Evolutionary conservation across 176 grass and related monocot genomes (phyloP).

Genomic region (Luzula sylvatica): DNA sequence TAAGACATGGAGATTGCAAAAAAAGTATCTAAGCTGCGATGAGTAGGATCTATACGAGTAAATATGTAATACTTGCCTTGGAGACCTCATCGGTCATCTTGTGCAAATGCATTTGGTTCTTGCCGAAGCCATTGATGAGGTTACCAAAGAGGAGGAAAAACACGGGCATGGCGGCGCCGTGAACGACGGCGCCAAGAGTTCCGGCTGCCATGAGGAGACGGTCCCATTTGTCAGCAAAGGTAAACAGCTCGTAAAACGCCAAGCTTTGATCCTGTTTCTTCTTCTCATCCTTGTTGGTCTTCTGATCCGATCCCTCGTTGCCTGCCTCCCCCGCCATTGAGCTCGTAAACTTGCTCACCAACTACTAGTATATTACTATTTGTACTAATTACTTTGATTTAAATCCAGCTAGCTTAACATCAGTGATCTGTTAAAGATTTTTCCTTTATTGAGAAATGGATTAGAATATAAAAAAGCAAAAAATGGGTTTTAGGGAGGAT

Average conservation of each 20-base stretch:
- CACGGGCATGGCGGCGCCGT: conserved; percentile 96
- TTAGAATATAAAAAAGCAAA: too few relatives aligned
- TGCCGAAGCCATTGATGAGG: conserved; percentile 96
- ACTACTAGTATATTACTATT: not conserved
- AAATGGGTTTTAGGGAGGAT: too few relatives aligned
- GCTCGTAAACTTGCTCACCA: not conserved
- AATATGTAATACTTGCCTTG: conserved; percentile 42
- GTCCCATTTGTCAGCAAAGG: conserved; percentile 79
- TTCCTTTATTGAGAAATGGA: not conserved
- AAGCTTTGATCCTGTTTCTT: conserved; percentile 65
- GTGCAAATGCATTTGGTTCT: conserved; percentile 82
- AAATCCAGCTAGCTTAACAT: conserved; percentile 11
- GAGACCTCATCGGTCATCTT: conserved; percentile 95
- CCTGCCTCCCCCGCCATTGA: conserved; percentile 3
- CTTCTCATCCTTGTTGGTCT: conserved; percentile 32
- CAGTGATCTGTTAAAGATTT: conserved; percentile 23
- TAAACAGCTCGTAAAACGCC: conserved; percentile 78
- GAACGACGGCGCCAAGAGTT: conserved; percentile 59
- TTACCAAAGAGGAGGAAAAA: conserved; percentile 97
- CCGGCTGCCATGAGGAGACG: conserved; percentile 61
- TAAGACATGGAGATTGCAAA: not conserved
- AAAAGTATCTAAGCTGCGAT: not conserved
- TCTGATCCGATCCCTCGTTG: conserved; percentile 13
- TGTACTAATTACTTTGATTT: not conserved
- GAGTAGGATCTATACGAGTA: not conserved